Conservation (phyloP, 257 asterid genomes). For the Solanum rostratum region DNA sequence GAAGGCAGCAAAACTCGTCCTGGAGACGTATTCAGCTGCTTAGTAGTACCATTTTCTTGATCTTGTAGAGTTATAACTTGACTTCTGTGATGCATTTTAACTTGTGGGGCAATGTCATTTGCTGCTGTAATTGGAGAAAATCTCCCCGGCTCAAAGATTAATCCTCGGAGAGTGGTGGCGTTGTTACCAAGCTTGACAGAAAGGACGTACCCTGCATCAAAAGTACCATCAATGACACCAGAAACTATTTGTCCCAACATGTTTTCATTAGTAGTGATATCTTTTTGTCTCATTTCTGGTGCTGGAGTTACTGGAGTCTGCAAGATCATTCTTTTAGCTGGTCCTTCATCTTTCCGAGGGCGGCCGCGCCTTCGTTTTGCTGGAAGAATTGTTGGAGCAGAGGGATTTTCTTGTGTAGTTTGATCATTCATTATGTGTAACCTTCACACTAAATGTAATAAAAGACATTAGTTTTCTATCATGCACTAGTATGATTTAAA, state of each 20-base stretch:
- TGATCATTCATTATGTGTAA: not conserved
- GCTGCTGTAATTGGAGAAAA: constrained; percentile 9
- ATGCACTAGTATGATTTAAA: not conserved
- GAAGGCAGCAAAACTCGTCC: constrained; percentile 17
- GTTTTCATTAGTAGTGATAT: not conserved
- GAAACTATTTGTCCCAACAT: constrained; percentile 6
- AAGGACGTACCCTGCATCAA: constrained; percentile 15
- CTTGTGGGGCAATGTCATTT: constrained; percentile 13
- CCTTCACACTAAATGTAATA: not conserved
- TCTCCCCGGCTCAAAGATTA: constrained; percentile 5
- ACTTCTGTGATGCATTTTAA: constrained; percentile 2
- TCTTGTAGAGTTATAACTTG: not conserved
- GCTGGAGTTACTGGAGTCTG: not conserved
- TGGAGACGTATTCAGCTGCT: not conserved
- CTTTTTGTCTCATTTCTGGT: not conserved
- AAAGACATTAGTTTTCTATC: not conserved
- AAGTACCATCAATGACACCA: constrained; percentile 7
- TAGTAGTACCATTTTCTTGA: not conserved
- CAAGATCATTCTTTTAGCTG: not conserved
- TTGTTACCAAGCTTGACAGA: constrained; percentile 4
- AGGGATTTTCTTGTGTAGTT: not conserved
- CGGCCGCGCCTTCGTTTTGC: constrained; percentile 6
- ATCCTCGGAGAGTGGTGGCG: not conserved
- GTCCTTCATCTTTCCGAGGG: constrained; percentile 2
- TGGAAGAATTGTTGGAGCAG: constrained; percentile 1